Base-by-base conservation (phyloP, 192 early-diverging fungal species). In the Dimargaris cristalligena region DNA sequence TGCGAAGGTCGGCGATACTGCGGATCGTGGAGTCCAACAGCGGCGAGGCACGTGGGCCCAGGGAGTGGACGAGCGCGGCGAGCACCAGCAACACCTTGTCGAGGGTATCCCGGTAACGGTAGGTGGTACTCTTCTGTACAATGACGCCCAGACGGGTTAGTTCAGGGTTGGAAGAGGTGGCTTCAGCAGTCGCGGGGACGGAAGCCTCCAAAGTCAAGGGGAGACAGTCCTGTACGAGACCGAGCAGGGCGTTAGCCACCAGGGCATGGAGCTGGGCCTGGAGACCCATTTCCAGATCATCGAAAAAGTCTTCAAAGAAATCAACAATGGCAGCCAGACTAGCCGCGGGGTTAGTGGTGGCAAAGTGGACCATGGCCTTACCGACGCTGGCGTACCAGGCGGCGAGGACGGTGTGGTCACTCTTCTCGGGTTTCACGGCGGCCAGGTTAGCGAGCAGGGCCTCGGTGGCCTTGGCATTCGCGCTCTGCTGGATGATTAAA, bases 21-120 rank as follows among this genome's bases (percentile, higher is more conserved):
- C 66, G 63, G 16, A 91, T 63, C 56, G 82, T 67, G 9, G 60
- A 69, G 26, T 80, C 73, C 65, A 89, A 71, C 30, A 81, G 56
- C 18, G 74, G 75, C 49, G 83, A 76, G 13, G 80, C 72, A 41
- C 62, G 62, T 34, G 67, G 71, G 45, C 82, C 83, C 10, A 97
- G 68, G n/a, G 83, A 73, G 64, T 82, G 76, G 65, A 93, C 87
- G 26, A 92, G 67, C 32, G 85, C 73, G 49, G 85, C 88, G 44
- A 83, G 63, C 18, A 95, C 73, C 29, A 73, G 60, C 47, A 95
- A 76, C 16, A 97, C 74, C n/a, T 80, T 74, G n/a, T 79, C 73
- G 89, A 92, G 94, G 4, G 89, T 76, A 54, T 84, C 77, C 56
- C 86, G 78, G 74, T 80, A 93, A 49, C 80, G 80, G 62, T 94